These are phyloP conservation scores for Chalciporus pseudorubinellus DNA, from an alignment of 768 basidiomycete genomes.

Conservation along the genomic window DNA sequence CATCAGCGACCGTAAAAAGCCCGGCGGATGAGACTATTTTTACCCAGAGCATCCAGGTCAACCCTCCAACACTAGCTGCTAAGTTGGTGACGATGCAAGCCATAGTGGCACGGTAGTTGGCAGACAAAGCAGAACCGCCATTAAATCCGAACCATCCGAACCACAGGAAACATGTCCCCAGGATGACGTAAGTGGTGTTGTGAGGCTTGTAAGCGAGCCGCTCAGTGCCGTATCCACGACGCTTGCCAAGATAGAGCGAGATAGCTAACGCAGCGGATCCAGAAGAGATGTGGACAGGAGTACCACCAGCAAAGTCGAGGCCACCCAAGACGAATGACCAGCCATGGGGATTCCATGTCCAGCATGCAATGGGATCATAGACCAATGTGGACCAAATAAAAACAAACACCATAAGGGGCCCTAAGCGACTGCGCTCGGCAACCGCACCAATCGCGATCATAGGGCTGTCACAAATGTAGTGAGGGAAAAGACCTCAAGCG, in stretches of 20 bases:
- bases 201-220: conserved; percentile 91
- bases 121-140: conserved; percentile 86
- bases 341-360: conserved; percentile 88
- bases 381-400: conserved; percentile 88
- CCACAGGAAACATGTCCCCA: conserved; percentile 95
- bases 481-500: neutral
- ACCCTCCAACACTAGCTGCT: conserved; percentile 81
- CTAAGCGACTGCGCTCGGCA: conserved; percentile 83
- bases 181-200: conserved; percentile 87
- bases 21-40: conserved; percentile 5
- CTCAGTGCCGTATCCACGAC: conserved; percentile 88
- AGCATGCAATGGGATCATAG: conserved; percentile 93
- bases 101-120: conserved; percentile 82
- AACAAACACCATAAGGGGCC: conserved; percentile 85
- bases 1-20: no score
- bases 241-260: conserved; percentile 86
- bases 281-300: conserved; percentile 94
- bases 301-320: conserved; percentile 93
- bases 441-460: conserved; percentile 91
- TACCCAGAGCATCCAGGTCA: conserved; percentile 93
- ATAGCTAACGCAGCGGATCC: conserved; percentile 91
- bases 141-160: conserved; percentile 97
- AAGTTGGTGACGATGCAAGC: conserved; percentile 95
- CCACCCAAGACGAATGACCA: conserved; percentile 79
- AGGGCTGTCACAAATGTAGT: conserved; percentile 54